Evolutionary conservation across 2,329 filamentous ascomycete genomes (phyloP).

Genomic region (Colletotrichum sp.): DNA sequence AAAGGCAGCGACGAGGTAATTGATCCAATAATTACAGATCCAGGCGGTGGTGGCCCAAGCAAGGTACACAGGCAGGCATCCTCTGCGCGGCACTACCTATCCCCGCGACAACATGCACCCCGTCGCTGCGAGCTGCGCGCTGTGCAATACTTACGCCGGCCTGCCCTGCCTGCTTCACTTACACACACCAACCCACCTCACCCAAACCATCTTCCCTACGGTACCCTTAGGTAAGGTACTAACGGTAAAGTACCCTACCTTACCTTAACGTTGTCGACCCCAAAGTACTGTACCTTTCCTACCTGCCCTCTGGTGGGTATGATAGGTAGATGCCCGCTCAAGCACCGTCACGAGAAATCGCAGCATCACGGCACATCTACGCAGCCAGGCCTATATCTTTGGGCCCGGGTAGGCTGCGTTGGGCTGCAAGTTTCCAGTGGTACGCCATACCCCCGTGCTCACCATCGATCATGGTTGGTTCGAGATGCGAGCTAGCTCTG

Average conservation of each 20-base stretch:
- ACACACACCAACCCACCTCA: not conserved
- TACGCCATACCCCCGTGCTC: conserved; percentile 29
- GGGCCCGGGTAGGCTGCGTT: conserved; percentile 19
- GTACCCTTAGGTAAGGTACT: no score
- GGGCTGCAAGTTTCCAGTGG: conserved; percentile 34
- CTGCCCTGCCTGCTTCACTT: not conserved
- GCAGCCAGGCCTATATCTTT: not conserved
- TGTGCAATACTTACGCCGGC: not conserved
- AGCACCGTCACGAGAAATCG: not conserved
- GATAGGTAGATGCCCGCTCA: not conserved
- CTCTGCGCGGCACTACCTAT: not conserved
- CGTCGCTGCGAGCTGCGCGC: not conserved
- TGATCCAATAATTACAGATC: not conserved
- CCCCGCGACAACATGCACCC: not conserved
- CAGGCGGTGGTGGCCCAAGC: not conserved
- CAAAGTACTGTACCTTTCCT: not conserved
- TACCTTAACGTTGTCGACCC: not conserved
- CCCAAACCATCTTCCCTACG: not conserved
- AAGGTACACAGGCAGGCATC: not conserved
- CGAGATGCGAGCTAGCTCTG: not conserved
- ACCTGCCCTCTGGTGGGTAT: not conserved
- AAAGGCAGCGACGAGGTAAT: not conserved
- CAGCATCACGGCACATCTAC: not conserved
- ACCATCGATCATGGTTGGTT: conserved; percentile 17
- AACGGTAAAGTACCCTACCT: not conserved